These are phyloP conservation scores for Xerocomus minutiporus DNA, from an alignment of 1,284 basidiomycete genomes.

Conservation along the genomic window DNA sequence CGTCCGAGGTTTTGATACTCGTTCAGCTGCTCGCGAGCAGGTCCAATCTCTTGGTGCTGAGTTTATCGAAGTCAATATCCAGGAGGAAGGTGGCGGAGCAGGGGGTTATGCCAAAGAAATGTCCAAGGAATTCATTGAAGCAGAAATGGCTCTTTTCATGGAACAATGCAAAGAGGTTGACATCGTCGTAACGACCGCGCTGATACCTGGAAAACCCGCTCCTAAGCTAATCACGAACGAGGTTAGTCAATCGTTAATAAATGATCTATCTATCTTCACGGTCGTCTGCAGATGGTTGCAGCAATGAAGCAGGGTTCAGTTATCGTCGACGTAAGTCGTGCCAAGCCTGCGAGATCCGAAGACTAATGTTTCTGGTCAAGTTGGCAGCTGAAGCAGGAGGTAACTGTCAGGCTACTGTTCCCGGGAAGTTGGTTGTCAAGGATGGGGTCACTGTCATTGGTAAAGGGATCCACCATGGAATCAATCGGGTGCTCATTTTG, in stretches of 20 bases:
- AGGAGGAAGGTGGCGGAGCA: constrained; percentile 74
- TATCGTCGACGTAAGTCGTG: constrained; percentile 58
- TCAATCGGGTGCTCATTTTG: constrained; percentile 7
- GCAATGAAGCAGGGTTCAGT: constrained; percentile 87
- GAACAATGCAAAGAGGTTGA: constrained; percentile 83
- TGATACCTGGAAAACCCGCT: constrained; percentile 79
- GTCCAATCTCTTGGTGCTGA: constrained; percentile 84
- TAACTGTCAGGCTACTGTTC: constrained; percentile 75
- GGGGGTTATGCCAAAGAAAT: constrained; percentile 89
- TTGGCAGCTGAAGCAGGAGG: constrained; percentile 80
- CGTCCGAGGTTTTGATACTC: constrained; percentile 81
- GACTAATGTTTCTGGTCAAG: constrained; percentile 21
- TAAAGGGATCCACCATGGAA: constrained; percentile 24
- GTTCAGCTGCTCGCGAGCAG: constrained; percentile 78
- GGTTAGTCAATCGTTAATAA: constrained; percentile 22
- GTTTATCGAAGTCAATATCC: constrained; percentile 71
- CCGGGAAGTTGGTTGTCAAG: constrained; percentile 64
- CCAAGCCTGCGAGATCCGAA: neutral
- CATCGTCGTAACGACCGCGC: constrained; percentile 79
- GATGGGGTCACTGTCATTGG: constrained; percentile 78
- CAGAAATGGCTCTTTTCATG: constrained; percentile 84
- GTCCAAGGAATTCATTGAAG: constrained; percentile 85
- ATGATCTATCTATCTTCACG: constrained; percentile 8
- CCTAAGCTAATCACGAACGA: constrained; percentile 78
- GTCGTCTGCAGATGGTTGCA: constrained; percentile 56